Percentiles rank a stretch among this genome's conserved stretches.
Evolutionary conservation across 495 filamentous ascomycete species (phyloP).

Genomic region (Talaromyces thailandensis): DNA sequence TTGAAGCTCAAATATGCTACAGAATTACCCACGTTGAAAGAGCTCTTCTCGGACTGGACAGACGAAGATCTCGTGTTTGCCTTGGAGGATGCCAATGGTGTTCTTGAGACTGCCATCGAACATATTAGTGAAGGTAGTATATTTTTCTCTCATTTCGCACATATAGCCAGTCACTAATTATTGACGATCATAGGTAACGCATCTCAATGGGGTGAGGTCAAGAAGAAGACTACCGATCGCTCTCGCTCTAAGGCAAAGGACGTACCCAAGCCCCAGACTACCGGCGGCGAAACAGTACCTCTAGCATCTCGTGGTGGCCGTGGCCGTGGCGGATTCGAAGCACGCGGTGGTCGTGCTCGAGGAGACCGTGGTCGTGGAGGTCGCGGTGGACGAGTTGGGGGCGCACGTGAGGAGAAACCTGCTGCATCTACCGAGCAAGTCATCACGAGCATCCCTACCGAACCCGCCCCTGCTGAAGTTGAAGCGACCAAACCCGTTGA

Average conservation of each 20-base stretch:
- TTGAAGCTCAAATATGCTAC: slow-evolving; percentile 79
- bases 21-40: slow-evolving; percentile 69
- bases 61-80: slow-evolving; percentile 87
- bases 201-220: slow-evolving; percentile 91
- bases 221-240: slow-evolving; percentile 81
- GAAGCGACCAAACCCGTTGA: slow-evolving; percentile 20
- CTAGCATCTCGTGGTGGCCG: slow-evolving; percentile 54
- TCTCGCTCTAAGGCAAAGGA: slow-evolving; percentile 79
- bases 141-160: not conserved
- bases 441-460: slow-evolving; percentile 28
- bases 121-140: slow-evolving; percentile 82
- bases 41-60: slow-evolving; percentile 88
- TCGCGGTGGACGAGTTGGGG: slow-evolving; percentile 60
- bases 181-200: slow-evolving; percentile 55
- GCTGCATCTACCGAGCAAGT: slow-evolving; percentile 22
- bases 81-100: slow-evolving; percentile 83
- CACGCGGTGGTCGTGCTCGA: slow-evolving; percentile 60
- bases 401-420: slow-evolving; percentile 29
- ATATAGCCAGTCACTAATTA: slow-evolving; percentile 14
- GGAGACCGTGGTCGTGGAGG: slow-evolving; percentile 69
- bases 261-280: slow-evolving; percentile 32
- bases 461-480: slow-evolving; percentile 23
- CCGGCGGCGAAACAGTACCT: slow-evolving; percentile 34
- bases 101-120: slow-evolving; percentile 73
- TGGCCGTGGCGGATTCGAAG: slow-evolving; percentile 57